A percentile compares a stretch with the other conserved stretches of the same genome.
These are phyloP conservation scores for Phytophthora macrochlamydospora DNA, from an alignment of 352 stramenopile species.

Conservation along the genomic window DNA sequence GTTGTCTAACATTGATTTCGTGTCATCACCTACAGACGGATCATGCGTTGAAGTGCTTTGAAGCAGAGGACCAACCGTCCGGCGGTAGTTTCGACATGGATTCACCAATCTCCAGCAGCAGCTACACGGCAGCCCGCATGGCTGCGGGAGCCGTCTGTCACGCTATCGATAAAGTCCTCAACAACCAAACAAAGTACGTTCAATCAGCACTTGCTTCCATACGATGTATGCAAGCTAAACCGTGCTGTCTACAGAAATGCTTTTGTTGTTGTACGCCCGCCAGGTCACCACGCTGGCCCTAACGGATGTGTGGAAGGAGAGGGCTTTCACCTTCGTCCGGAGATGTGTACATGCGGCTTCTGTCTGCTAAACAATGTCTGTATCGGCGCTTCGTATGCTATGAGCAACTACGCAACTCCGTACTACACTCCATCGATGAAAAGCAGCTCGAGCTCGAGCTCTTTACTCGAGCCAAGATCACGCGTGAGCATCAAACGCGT, in stretches of 20 bases:
- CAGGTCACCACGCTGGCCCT: constrained; percentile 63
- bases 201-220: neutral
- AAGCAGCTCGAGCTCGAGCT: neutral
- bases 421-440: constrained; percentile 37
- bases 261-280: constrained; percentile 63
- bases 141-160: constrained; percentile 66
- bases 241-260: constrained; percentile 43
- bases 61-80: constrained; percentile 50
- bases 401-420: constrained; percentile 48
- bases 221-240: neutral
- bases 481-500: constrained; percentile 42
- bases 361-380: constrained; percentile 77
- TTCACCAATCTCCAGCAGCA: constrained; percentile 66
- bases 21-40: constrained; percentile 33
- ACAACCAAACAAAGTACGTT: constrained; percentile 55
- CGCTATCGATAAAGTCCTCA: constrained; percentile 68
- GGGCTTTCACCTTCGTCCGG: constrained; percentile 52
- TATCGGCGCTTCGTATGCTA: constrained; percentile 63
- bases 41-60: constrained; percentile 52
- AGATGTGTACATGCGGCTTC: constrained; percentile 71
- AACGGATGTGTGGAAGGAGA: constrained; percentile 65
- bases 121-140: constrained; percentile 56
- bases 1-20: constrained; percentile 1
- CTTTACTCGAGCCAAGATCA: constrained; percentile 9
- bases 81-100: constrained; percentile 65